Base-by-base conservation (phyloP, 805 yeast species). In the Cyberlindnera maritima region DNA sequence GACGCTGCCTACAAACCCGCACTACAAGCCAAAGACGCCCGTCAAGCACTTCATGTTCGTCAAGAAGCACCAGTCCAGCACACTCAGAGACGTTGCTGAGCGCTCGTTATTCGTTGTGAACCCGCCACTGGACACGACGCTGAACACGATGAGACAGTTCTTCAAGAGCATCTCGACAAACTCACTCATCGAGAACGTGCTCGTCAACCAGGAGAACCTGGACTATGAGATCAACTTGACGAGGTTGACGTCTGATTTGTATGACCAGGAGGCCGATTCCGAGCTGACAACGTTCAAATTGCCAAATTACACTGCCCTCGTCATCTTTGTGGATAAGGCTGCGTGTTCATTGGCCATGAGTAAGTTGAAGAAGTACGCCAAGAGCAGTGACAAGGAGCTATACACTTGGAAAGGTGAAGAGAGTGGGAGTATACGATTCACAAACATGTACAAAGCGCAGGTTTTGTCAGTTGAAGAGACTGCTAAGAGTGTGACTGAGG, bases 61-160 rank as follows among this genome's bases (percentile, higher is more conserved):
- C 56, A 85, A 85, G 64, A 86, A 82, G 58, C 95, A 87, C 60
- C 65, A 67, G 20, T 67, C 76, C 20, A 66, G 73, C 37, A 60
- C 65, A 36, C 69, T 69, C 43, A 71, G 69, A 29, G 65, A 69
- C 2, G 75, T 75, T 29, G 64, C 74, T 18, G 75, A 76, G 43
- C 71, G 86, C 43, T 75, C 86, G 25, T 64, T 91, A n/a, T 91
- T 91, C 66, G 62, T 85, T 6, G 80, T 85, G 48, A 90, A 91
- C 61, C 67, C 89, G 35, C 97, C 97, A 2, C 67, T 83, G 19
- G 74, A 76, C 47, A 74, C 89, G 7, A 71, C 74, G 20, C 58
- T 78, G 14, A 71, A 74, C 36, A 69, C 70, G 31, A 60, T 89
- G 40, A 83, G 80, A 58, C 72, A 70, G 46, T 74, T 81, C 36